Conservation (phyloP, 345 rosid species). For the Theobroma cacao region DNA sequence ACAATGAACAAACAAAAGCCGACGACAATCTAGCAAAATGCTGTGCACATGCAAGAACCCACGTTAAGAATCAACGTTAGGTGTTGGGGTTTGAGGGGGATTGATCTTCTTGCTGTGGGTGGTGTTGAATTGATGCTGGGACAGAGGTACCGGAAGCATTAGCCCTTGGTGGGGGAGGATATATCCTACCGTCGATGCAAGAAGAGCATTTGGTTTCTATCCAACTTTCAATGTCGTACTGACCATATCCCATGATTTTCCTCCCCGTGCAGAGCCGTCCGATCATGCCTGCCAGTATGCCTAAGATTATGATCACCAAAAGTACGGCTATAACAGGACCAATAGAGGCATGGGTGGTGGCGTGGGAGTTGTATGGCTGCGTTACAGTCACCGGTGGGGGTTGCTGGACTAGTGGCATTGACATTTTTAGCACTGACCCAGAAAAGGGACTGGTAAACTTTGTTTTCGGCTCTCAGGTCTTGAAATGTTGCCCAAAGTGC, state of each 20-base stretch:
- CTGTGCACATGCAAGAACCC: constrained; percentile 4
- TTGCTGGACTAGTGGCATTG: constrained; percentile 41
- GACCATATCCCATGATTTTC: constrained; percentile 58
- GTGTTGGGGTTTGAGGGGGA: constrained; percentile 23
- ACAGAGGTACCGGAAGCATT: constrained; percentile 13
- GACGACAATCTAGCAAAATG: neutral
- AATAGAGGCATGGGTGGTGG: constrained; percentile 35
- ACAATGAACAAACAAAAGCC: neutral
- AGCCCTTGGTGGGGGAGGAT: constrained; percentile 26
- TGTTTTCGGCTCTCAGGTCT: neutral
- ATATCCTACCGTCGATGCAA: constrained; percentile 72
- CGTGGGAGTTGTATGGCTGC: constrained; percentile 27
- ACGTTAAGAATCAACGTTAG: neutral
- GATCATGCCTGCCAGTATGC: constrained; percentile 49
- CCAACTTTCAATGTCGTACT: constrained; percentile 71
- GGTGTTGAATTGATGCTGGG: constrained; percentile 17
- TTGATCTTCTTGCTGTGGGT: constrained; percentile 30
- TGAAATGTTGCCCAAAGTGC: neutral
- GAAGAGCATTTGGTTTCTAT: constrained; percentile 59
- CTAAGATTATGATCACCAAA: constrained; percentile 39
- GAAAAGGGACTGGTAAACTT: neutral
- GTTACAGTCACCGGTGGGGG: constrained; percentile 39
- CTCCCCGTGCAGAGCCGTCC: constrained; percentile 74
- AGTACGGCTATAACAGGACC: constrained; percentile 62
- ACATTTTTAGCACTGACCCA: constrained; percentile 20